A percentile compares a stretch with the other conserved stretches of the same genome.
Conservation (phyloP, 257 asterid genomes). For the Rhazya stricta region DNA sequence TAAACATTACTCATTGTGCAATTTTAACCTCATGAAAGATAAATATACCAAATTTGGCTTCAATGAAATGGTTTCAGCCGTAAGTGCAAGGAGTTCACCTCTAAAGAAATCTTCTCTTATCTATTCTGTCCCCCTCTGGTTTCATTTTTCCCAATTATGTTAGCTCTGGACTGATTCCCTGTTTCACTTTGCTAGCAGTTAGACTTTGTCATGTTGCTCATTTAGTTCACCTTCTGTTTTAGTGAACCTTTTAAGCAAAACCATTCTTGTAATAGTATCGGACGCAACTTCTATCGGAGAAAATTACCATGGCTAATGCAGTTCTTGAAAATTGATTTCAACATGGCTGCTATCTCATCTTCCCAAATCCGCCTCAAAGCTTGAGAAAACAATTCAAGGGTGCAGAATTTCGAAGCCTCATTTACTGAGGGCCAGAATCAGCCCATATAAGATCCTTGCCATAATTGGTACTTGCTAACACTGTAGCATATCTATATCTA, state of each 20-base stretch:
- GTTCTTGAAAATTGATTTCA: conserved; percentile 52
- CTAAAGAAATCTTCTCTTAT: neutral
- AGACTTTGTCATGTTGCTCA: conserved; percentile 43
- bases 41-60: neutral
- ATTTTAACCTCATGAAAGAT: conserved; percentile 9
- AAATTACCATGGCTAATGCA: conserved; percentile 37
- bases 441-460: conserved; percentile 70
- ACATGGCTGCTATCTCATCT: conserved; percentile 78
- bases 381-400: conserved; percentile 63
- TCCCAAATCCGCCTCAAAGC: conserved; percentile 66
- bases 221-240: conserved; percentile 51
- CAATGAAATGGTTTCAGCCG: neutral
- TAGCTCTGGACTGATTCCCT: neutral
- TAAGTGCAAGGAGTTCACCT: neutral
- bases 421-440: conserved; percentile 90
- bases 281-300: conserved; percentile 49
- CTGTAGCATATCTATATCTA: neutral
- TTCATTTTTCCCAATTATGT: neutral
- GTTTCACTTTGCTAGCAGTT: neutral
- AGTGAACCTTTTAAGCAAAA: conserved; percentile 59
- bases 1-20: conserved; percentile 38
- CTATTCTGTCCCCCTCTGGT: neutral
- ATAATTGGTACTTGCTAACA: neutral
- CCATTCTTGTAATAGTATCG: conserved; percentile 71
- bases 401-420: conserved; percentile 71